Conservation (phyloP, 129 eudicot species). For the Lonicera japonica region DNA sequence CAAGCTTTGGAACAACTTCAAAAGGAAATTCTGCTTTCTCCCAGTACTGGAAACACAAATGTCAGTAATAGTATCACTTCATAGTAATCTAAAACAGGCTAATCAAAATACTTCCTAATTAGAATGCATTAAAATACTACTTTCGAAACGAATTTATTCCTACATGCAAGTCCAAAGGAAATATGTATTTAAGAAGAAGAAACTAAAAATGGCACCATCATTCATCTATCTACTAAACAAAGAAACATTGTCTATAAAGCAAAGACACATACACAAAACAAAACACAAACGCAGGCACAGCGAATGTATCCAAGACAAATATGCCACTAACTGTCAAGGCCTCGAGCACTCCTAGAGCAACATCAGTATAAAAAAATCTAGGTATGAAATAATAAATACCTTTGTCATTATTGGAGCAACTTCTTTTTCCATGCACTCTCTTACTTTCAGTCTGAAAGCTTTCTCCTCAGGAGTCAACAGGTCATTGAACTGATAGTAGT, state of each 20-base stretch:
- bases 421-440: slow-evolving; percentile 83
- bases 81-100: not conserved
- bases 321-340: too few species aligned
- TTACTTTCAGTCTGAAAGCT: slow-evolving; percentile 57
- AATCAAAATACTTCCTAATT: not conserved
- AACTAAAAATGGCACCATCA: not conserved
- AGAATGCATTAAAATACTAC: not conserved
- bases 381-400: slow-evolving; percentile 35
- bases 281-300: too few species aligned
- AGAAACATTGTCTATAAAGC: too few species aligned
- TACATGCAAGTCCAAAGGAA: not conserved
- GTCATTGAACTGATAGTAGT: slow-evolving; percentile 85
- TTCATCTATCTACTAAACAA: not conserved
- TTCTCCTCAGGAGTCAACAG: slow-evolving; percentile 68
- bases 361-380: not conserved
- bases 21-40: slow-evolving; percentile 99
- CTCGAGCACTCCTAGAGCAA: too few species aligned
- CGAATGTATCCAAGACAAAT: too few species aligned
- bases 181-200: not conserved
- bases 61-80: slow-evolving; percentile 20
- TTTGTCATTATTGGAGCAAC: slow-evolving; percentile 92
- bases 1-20: slow-evolving; percentile 79
- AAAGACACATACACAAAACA: too few species aligned
- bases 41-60: slow-evolving; percentile 72
- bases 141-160: not conserved